These are phyloP conservation scores for Camillea tinctor DNA, from an alignment of 2,329 filamentous ascomycete genomes.

Conservation along the genomic window DNA sequence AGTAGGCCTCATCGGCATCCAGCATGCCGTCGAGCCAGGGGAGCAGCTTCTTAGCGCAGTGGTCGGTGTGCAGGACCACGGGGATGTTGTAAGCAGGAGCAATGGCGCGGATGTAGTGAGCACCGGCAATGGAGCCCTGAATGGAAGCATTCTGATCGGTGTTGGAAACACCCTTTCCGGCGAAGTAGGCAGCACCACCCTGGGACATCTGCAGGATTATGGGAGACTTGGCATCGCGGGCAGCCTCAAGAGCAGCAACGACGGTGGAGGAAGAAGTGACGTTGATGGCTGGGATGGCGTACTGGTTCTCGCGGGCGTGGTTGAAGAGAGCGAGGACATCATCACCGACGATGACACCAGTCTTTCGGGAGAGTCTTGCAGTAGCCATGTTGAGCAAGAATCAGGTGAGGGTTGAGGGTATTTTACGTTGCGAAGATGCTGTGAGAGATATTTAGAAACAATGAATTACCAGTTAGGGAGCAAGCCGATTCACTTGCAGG, in stretches of 20 bases:
- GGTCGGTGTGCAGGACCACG: constrained; percentile 93
- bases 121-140: constrained; percentile 81
- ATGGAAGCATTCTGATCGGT: constrained; percentile 82
- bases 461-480: not conserved
- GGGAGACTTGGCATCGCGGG: constrained; percentile 85
- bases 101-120: constrained; percentile 88
- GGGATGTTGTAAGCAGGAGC: constrained; percentile 86
- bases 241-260: constrained; percentile 88
- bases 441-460: not conserved
- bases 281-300: constrained; percentile 89
- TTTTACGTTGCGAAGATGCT: not conserved
- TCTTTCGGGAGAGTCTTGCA: constrained; percentile 23
- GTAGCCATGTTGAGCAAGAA: constrained; percentile 16
- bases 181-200: constrained; percentile 91
- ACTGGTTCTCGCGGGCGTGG: constrained; percentile 62
- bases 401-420: not conserved
- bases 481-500: too few relatives aligned
- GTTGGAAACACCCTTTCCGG: constrained; percentile 85
- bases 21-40: constrained; percentile 97
- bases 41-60: constrained; percentile 99
- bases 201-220: constrained; percentile 93
- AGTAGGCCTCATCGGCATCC: constrained; percentile 90
- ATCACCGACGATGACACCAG: constrained; percentile 30
- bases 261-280: constrained; percentile 89
- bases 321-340: constrained; percentile 23